A percentile compares a stretch with the other conserved stretches of the same genome.
These are phyloP conservation scores for Paratinospora sagittata DNA, from an alignment of 164 flowering plant genomes.

Conservation along the genomic window DNA sequence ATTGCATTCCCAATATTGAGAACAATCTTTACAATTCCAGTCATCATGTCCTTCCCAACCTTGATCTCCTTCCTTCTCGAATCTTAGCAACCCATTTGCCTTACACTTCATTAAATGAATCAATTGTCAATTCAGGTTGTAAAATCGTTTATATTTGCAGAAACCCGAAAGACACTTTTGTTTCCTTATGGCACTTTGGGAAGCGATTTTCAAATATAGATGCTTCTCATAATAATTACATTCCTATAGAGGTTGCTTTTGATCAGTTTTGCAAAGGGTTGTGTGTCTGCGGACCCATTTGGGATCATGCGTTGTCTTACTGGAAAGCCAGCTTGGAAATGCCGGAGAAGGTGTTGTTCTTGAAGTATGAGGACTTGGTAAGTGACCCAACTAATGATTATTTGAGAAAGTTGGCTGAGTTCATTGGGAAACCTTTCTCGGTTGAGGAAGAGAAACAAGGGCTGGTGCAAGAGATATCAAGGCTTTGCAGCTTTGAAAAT, in stretches of 20 bases:
- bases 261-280: slow-evolving; percentile 22
- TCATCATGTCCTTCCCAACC: not conserved
- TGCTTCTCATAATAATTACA: too few relatives aligned
- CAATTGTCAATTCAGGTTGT: not conserved
- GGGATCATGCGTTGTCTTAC: slow-evolving; percentile 19
- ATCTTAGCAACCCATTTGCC: slow-evolving; percentile 20
- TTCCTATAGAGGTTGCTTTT: slow-evolving; percentile 16
- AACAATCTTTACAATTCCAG: too few relatives aligned
- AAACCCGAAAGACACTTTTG: slow-evolving; percentile 20
- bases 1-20: too few relatives aligned
- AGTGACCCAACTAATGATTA: too few relatives aligned
- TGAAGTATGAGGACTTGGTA: slow-evolving; percentile 19
- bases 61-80: not conserved
- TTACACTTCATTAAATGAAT: slow-evolving; percentile 9
- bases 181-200: slow-evolving; percentile 23
- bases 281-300: slow-evolving; percentile 17
- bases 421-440: slow-evolving; percentile 17
- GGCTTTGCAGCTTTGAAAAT: slow-evolving; percentile 20
- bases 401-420: slow-evolving; percentile 19
- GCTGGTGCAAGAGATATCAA: slow-evolving; percentile 9
- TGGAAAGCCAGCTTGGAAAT: slow-evolving; percentile 21
- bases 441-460: slow-evolving; percentile 12
- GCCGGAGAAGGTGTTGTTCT: slow-evolving; percentile 11
- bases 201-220: too few relatives aligned
- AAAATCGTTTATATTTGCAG: slow-evolving; percentile 15